These are phyloP conservation scores for Aspergillus brunneoviolaceus DNA, from an alignment of 2,329 filamentous ascomycete genomes.

Conservation along the genomic window DNA sequence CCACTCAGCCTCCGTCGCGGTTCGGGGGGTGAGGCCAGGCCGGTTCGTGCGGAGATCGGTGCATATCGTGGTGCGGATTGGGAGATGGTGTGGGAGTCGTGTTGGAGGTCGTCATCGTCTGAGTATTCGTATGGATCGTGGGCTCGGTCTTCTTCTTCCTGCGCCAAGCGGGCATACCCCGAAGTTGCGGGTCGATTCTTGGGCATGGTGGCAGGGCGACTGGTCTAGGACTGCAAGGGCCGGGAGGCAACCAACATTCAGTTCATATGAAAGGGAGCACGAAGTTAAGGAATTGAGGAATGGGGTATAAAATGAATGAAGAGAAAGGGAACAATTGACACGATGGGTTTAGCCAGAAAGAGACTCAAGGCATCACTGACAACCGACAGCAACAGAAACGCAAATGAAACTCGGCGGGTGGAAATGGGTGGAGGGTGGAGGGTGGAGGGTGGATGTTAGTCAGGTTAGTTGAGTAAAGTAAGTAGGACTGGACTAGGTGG, in stretches of 20 bases:
- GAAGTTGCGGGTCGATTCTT: slow-evolving; percentile 70
- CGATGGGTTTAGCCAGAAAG: neutral
- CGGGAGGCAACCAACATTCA: slow-evolving; percentile 11
- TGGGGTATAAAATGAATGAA: neutral
- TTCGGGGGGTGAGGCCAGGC: slow-evolving; percentile 39
- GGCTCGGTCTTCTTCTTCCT: slow-evolving; percentile 64
- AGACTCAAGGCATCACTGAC: neutral
- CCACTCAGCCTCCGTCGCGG: slow-evolving; percentile 50
- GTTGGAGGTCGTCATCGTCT: slow-evolving; percentile 64
- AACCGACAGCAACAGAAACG: slow-evolving; percentile 4
- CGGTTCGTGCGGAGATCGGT: slow-evolving; percentile 51
- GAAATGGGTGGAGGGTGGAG: neutral
- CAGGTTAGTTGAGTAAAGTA: neutral
- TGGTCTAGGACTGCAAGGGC: slow-evolving; percentile 8
- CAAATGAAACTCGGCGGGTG: neutral
- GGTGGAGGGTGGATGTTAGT: neutral
- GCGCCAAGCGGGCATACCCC: slow-evolving; percentile 80
- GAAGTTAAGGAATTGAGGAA: slow-evolving; percentile 5
- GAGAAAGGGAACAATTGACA: neutral
- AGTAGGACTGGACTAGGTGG: neutral
- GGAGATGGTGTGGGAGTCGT: slow-evolving; percentile 56
- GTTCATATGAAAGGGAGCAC: slow-evolving; percentile 10
- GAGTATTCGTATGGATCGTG: slow-evolving; percentile 62
- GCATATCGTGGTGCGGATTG: slow-evolving; percentile 61
- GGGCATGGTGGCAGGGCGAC: slow-evolving; percentile 54